Conservation (phyloP, 2,329 filamentous ascomycete species). For the Colletotrichum sp. region DNA sequence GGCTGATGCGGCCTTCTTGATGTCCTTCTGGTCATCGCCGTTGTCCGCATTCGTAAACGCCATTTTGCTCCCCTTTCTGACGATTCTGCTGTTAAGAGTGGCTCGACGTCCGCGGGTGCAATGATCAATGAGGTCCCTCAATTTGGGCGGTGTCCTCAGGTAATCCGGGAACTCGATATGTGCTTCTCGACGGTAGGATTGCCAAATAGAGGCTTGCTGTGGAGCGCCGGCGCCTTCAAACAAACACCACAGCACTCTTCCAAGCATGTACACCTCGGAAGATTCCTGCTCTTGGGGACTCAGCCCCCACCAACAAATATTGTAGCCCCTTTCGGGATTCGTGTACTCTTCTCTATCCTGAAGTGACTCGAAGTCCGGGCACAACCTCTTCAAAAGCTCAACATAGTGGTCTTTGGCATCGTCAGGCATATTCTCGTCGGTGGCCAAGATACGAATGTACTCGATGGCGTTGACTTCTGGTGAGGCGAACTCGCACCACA, state of each 20-base stretch:
- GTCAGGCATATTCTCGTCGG: slow-evolving; percentile 49
- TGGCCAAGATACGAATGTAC: slow-evolving; percentile 59
- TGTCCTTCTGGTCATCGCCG: slow-evolving; percentile 37
- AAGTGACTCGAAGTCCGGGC: slow-evolving; percentile 51
- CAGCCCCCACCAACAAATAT: slow-evolving; percentile 62
- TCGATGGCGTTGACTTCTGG: slow-evolving; percentile 66
- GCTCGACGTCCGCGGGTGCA: slow-evolving; percentile 56
- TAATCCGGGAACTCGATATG: slow-evolving; percentile 62
- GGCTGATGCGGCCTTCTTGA: slow-evolving; percentile 41
- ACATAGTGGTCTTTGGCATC: slow-evolving; percentile 45
- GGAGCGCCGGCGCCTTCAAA: slow-evolving; percentile 66
- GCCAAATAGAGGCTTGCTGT: slow-evolving; percentile 61
- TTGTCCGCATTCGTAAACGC: slow-evolving; percentile 42
- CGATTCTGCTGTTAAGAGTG: slow-evolving; percentile 49
- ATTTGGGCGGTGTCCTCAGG: slow-evolving; percentile 46
- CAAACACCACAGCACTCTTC: slow-evolving; percentile 65
- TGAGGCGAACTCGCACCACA: slow-evolving; percentile 66
- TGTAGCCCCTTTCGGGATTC: slow-evolving; percentile 57
- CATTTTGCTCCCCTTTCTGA: slow-evolving; percentile 50
- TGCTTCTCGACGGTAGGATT: slow-evolving; percentile 63
- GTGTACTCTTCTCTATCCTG: slow-evolving; percentile 48
- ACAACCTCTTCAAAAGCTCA: slow-evolving; percentile 44
- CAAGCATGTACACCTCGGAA: slow-evolving; percentile 68
- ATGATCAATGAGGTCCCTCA: slow-evolving; percentile 53
- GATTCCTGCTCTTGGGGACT: slow-evolving; percentile 56